These are phyloP conservation scores for Penicillium aurantiogriseum DNA, from an alignment of 2,329 filamentous ascomycete genomes.

Conservation along the genomic window DNA sequence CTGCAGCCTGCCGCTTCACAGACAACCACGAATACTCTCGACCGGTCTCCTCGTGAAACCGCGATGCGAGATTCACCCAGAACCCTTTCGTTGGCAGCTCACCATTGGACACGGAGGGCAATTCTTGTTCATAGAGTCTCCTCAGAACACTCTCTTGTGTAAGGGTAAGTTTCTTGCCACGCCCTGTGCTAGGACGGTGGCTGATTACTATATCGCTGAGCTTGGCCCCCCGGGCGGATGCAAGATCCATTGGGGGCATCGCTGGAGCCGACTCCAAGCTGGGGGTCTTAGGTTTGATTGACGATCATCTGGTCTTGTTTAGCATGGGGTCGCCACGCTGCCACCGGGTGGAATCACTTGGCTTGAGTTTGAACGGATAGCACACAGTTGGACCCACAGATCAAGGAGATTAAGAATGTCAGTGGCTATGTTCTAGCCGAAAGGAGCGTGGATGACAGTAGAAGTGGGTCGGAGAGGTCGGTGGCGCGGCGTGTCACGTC, in stretches of 20 bases:
- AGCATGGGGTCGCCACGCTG: neutral
- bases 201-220: neutral
- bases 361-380: neutral
- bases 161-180: conserved; percentile 1
- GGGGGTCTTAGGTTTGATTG: neutral
- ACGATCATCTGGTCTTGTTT: neutral
- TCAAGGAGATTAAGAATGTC: neutral
- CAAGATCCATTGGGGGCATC: neutral
- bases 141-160: neutral
- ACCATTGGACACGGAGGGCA: neutral
- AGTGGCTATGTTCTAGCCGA: neutral
- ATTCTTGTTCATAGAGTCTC: neutral
- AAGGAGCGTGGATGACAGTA: neutral
- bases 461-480: neutral
- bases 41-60: neutral
- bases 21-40: conserved; percentile 9
- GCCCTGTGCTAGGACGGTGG: neutral
- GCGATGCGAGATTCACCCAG: neutral
- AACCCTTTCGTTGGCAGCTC: neutral
- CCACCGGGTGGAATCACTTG: neutral
- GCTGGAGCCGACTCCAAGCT: neutral
- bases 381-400: neutral
- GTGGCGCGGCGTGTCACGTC: neutral
- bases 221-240: conserved; percentile 1
- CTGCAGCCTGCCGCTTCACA: neutral